Conservation (phyloP, 257 asterid species). For the Nicotiana knightiana region DNA sequence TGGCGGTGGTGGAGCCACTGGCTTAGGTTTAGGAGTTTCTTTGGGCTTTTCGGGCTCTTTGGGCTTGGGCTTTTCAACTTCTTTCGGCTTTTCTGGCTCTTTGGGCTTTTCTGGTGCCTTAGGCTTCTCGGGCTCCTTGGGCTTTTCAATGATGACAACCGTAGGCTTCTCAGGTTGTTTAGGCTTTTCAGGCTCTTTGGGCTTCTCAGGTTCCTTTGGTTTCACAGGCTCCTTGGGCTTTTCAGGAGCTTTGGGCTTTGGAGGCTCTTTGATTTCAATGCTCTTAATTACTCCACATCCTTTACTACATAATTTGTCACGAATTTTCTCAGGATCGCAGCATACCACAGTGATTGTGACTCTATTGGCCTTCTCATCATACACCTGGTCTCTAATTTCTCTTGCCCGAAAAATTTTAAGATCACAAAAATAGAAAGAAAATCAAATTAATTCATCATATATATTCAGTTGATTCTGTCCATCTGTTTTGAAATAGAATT, state of each 20-base stretch:
- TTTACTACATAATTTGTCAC: constrained; percentile 54
- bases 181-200: too few species aligned
- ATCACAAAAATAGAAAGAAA: neutral
- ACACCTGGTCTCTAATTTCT: constrained; percentile 73
- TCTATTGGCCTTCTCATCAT: constrained; percentile 53
- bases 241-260: constrained; percentile 10
- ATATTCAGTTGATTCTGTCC: too few species aligned
- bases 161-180: too few species aligned
- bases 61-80: neutral
- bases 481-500: neutral
- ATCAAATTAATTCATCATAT: constrained; percentile 7
- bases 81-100: too few species aligned
- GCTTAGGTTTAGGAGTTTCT: neutral
- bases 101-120: too few species aligned
- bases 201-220: too few species aligned
- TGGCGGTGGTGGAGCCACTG: neutral
- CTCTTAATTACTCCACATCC: constrained; percentile 52
- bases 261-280: constrained; percentile 46
- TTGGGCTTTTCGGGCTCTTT: constrained; percentile 18
- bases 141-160: too few species aligned
- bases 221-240: constrained; percentile 7
- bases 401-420: constrained; percentile 14
- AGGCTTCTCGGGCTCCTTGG: too few species aligned
- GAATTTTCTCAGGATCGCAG: constrained; percentile 69
- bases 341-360: constrained; percentile 61